Conservation (phyloP, 768 basidiomycete species). For the Rhodocollybia butyracea region DNA sequence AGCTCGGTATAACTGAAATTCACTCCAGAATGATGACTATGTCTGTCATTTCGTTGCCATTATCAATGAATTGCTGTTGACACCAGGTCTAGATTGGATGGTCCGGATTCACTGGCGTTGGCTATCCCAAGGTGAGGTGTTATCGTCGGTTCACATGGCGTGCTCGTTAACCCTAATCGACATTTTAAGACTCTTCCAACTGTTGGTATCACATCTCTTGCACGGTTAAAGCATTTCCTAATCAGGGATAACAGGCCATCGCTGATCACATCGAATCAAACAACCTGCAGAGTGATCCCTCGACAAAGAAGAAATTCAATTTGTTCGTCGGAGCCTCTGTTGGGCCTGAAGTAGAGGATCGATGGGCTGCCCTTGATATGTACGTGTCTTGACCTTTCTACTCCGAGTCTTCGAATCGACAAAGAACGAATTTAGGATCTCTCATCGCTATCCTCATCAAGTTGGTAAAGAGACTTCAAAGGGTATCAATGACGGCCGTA, state of each 20-base stretch:
- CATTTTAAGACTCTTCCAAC: slow-evolving; percentile 41
- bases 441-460: slow-evolving; percentile 46
- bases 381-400: slow-evolving; percentile 15
- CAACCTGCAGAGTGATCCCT: slow-evolving; percentile 39
- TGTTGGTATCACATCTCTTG: slow-evolving; percentile 21
- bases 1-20: background rate
- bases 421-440: slow-evolving; percentile 24
- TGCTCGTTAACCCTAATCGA: too few relatives aligned
- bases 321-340: slow-evolving; percentile 46
- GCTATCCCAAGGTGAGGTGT: too few relatives aligned
- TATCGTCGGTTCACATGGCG: too few relatives aligned
- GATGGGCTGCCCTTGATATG: slow-evolving; percentile 47
- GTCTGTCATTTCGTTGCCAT: slow-evolving; percentile 21
- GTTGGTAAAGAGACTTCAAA: slow-evolving; percentile 46
- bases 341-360: slow-evolving; percentile 47
- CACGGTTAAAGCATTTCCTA: background rate
- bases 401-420: background rate
- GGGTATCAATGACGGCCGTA: slow-evolving; percentile 46
- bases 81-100: slow-evolving; percentile 40
- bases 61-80: background rate
- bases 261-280: slow-evolving; percentile 41
- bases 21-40: slow-evolving; percentile 41
- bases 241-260: slow-evolving; percentile 30
- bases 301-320: slow-evolving; percentile 44
- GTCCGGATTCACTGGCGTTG: slow-evolving; percentile 50